These are phyloP conservation scores for Phytophthora citricola DNA, from an alignment of 352 stramenopile species.

Conservation along the genomic window DNA sequence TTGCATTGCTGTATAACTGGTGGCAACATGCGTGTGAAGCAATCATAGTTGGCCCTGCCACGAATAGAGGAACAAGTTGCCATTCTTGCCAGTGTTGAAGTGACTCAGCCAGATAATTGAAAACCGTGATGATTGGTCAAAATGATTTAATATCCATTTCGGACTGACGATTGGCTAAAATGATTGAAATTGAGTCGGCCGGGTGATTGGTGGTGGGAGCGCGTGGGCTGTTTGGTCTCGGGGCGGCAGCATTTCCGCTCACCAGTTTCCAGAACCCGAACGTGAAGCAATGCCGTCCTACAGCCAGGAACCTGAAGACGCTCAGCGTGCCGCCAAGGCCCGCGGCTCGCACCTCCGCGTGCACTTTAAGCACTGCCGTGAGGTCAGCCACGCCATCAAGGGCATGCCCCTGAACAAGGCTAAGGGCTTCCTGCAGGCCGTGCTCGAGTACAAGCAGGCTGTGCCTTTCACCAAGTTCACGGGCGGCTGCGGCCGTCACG, in stretches of 20 bases:
- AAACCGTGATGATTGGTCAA: slow-evolving; percentile 17
- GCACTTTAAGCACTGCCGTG: slow-evolving; percentile 99
- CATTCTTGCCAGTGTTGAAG: background rate
- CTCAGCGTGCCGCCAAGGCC: slow-evolving; percentile 92
- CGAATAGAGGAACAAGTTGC: slow-evolving; percentile 19
- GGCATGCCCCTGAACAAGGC: slow-evolving; percentile 96
- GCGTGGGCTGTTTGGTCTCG: slow-evolving; percentile 29
- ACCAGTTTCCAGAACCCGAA: slow-evolving; percentile 82
- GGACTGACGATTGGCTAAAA: slow-evolving; percentile 15
- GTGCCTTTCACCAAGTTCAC: slow-evolving; percentile 99
- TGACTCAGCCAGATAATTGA: background rate
- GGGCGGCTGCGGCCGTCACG: slow-evolving; percentile 97
- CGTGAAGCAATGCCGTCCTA: slow-evolving; percentile 88
- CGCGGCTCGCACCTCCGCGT: slow-evolving; percentile 97
- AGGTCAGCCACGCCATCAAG: slow-evolving; percentile 98
- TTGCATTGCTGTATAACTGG: background rate
- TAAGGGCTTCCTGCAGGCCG: slow-evolving; percentile 96
- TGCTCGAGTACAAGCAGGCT: slow-evolving; percentile 97
- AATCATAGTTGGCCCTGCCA: slow-evolving; percentile 3
- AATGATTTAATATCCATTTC: background rate
- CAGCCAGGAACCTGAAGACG: slow-evolving; percentile 92
- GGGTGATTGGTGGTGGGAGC: slow-evolving; percentile 71
- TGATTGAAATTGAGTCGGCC: slow-evolving; percentile 16
- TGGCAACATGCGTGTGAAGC: slow-evolving; percentile 15
- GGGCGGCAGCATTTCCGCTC: slow-evolving; percentile 33